phyloP scores from a whole-genome alignment of 148 eudicot species.

The Cornus florida region DNA sequence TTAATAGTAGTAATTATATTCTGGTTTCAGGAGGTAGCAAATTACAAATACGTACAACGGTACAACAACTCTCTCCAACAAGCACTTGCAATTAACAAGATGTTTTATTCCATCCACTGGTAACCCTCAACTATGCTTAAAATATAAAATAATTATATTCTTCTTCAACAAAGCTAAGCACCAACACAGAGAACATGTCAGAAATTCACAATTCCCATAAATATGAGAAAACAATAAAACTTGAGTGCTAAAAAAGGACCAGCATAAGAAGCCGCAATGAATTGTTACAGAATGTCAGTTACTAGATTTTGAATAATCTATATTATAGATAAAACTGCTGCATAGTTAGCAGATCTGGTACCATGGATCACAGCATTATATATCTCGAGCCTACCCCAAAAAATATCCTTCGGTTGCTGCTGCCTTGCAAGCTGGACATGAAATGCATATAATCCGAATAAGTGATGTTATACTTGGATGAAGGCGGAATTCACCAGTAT shows the following conservation, averaged over 20 bases:
- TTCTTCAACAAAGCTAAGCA: neutral
- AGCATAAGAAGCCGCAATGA: neutral
- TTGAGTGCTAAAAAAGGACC: neutral
- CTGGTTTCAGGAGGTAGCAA: too few species aligned
- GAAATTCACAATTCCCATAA: neutral
- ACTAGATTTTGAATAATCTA: neutral
- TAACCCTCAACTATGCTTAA: too few species aligned
- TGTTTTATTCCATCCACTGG: too few species aligned
- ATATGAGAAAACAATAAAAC: neutral
- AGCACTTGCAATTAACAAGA: too few species aligned
- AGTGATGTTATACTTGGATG: neutral
- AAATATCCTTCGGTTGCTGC: neutral
- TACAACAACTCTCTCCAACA: too few species aligned
- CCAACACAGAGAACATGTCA: neutral
- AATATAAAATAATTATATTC: too few species aligned
- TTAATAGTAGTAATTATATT: too few species aligned
- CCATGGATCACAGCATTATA: neutral
- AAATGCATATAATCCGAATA: conserved; percentile 6
- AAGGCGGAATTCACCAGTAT: neutral
- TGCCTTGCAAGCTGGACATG: neutral
- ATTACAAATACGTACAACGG: too few species aligned
- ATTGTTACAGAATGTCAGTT: neutral
- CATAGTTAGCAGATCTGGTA: neutral
- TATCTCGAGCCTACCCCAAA: neutral
- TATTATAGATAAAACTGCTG: neutral